phyloP scores from a whole-genome alignment of 202 grass and related monocot species.

The Carex arenaria region DNA sequence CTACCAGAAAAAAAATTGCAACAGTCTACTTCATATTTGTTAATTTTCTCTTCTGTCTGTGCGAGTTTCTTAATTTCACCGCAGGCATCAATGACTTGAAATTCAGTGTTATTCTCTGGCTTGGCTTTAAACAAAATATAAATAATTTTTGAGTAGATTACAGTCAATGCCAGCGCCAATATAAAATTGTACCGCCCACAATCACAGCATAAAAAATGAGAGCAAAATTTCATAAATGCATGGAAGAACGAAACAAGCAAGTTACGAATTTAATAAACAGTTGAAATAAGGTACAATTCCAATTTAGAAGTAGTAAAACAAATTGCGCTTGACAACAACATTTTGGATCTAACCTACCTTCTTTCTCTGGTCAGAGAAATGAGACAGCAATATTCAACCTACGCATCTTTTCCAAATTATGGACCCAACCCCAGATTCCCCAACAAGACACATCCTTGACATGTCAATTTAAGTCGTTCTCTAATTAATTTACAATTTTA shows the following conservation, averaged over 20 bases:
- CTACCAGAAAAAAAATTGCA: neutral
- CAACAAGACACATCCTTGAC: neutral
- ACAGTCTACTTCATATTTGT: too few species aligned
- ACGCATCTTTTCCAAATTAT: neutral
- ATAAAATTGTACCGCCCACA: neutral
- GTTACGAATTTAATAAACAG: neutral
- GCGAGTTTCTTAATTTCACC: too few species aligned
- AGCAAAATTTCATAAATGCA: neutral
- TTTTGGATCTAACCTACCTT: neutral
- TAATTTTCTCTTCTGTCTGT: too few species aligned
- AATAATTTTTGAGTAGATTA: neutral
- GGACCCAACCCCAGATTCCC: neutral
- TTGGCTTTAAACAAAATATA: neutral
- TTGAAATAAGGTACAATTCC: conserved; percentile 6
- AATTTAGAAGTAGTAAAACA: neutral
- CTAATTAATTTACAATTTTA: neutral
- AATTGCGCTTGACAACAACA: neutral
- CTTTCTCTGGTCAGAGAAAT: neutral
- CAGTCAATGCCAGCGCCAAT: neutral
- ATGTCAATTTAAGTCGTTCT: neutral
- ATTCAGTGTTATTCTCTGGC: neutral
- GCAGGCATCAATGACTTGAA: neutral
- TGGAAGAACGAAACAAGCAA: neutral
- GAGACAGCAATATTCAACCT: conserved; percentile 1
- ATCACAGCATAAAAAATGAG: neutral